These are phyloP conservation scores for Blumeriella jaapii DNA, from an alignment of 2,329 filamentous ascomycete species.

Conservation along the genomic window DNA sequence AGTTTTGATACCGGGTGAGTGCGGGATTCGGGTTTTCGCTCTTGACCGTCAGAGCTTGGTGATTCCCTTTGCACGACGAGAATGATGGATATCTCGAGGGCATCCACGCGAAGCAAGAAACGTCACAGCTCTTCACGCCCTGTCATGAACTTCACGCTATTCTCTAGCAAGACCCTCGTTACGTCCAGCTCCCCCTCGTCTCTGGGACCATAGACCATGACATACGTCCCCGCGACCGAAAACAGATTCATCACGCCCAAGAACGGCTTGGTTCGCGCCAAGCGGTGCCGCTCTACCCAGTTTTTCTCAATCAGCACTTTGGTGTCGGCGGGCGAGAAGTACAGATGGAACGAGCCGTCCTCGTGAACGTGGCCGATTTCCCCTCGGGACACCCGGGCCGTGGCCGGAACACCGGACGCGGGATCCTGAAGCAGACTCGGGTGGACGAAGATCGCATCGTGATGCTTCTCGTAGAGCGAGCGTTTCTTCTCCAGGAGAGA, in stretches of 20 bases:
- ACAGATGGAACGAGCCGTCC: conserved; percentile 3
- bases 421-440: not conserved
- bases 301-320: conserved; percentile 3
- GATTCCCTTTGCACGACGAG: too few relatives aligned
- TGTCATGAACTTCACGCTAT: conserved; percentile 5
- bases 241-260: not conserved
- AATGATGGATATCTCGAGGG: too few relatives aligned
- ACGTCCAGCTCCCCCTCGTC: conserved; percentile 1
- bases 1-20: too few relatives aligned
- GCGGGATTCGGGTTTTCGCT: too few relatives aligned
- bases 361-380: conserved; percentile 2
- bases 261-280: conserved; percentile 1
- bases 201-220: conserved; percentile 4
- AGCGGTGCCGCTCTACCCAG: conserved; percentile 1
- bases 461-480: conserved; percentile 1
- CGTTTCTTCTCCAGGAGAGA: conserved; percentile 1
- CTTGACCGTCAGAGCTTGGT: too few relatives aligned
- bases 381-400: not conserved
- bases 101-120: too few relatives aligned
- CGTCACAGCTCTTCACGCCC: not conserved
- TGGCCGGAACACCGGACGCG: not conserved
- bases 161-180: conserved; percentile 1
- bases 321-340: conserved; percentile 3
- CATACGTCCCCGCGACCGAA: not conserved
- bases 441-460: conserved; percentile 1